These are phyloP conservation scores for Microcyclospora tardicrescens DNA, from an alignment of 2,329 filamentous ascomycete species.

Conservation along the genomic window DNA sequence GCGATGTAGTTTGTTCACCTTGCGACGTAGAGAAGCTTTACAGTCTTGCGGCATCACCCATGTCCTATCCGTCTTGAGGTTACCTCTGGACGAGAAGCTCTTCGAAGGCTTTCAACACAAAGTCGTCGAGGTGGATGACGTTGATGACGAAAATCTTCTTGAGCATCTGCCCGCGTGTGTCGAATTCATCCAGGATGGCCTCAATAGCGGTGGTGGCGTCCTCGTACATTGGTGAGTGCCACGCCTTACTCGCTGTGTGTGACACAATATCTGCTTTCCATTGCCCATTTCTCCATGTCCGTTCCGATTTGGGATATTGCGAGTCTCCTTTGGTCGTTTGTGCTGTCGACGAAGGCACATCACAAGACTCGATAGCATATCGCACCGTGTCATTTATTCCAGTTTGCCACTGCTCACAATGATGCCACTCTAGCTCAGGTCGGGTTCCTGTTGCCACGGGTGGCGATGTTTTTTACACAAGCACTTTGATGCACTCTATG, in stretches of 20 bases:
- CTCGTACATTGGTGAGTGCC: constrained; percentile 56
- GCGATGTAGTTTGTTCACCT: constrained; percentile 56
- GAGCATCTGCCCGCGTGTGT: constrained; percentile 67
- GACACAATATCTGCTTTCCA: no score
- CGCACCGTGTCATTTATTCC: not conserved
- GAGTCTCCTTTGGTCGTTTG: not conserved
- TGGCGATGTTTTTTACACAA: not conserved
- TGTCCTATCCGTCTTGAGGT: constrained; percentile 68
- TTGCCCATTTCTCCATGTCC: no score
- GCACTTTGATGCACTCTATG: not conserved
- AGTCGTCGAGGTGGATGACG: constrained; percentile 76
- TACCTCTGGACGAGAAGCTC: constrained; percentile 42
- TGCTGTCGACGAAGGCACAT: not conserved
- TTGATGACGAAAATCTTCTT: constrained; percentile 76
- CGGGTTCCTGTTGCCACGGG: not conserved
- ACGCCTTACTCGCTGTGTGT: not conserved
- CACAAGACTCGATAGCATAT: no score
- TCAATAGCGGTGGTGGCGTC: constrained; percentile 49
- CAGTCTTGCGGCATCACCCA: constrained; percentile 69
- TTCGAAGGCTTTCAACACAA: constrained; percentile 52
- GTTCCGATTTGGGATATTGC: not conserved
- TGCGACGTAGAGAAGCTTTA: constrained; percentile 59
- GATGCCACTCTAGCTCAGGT: not conserved
- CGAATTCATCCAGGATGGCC: constrained; percentile 67
- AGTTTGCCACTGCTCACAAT: not conserved